phyloP scores from a whole-genome alignment of 2,329 filamentous ascomycete species.

The Cryphonectria nitschkei region DNA sequence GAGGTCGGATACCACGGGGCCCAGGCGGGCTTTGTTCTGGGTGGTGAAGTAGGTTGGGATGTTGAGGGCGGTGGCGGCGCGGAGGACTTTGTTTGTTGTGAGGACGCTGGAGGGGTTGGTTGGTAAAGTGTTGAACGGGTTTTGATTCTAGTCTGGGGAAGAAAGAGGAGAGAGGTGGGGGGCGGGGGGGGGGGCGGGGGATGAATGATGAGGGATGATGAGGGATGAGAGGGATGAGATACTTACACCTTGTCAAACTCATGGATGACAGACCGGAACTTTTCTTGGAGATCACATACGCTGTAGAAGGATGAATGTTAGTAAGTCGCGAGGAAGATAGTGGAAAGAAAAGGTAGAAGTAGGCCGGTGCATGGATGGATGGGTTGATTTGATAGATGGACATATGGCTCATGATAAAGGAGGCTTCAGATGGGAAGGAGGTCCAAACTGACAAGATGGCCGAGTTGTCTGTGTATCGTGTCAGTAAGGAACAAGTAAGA shows the following conservation, averaged over 20 bases:
- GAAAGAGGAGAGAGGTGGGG: background rate
- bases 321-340: background rate
- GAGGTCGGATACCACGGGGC: slow-evolving; percentile 77
- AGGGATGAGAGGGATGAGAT: background rate
- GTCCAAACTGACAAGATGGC: slow-evolving; percentile 52
- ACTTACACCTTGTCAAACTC: slow-evolving; percentile 81
- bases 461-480: slow-evolving; percentile 46
- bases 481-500: background rate
- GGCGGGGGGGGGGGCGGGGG: background rate
- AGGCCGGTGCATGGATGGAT: background rate
- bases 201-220: slow-evolving; percentile 6
- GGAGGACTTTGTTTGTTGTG: slow-evolving; percentile 71
- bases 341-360: background rate
- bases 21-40: slow-evolving; percentile 78
- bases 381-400: background rate
- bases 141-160: background rate
- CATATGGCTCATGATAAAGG: too few relatives aligned
- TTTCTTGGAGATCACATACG: slow-evolving; percentile 93
- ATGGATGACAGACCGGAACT: slow-evolving; percentile 81
- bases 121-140: too few relatives aligned
- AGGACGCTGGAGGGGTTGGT: slow-evolving; percentile 52
- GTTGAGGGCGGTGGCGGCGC: slow-evolving; percentile 64
- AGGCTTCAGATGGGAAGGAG: background rate
- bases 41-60: slow-evolving; percentile 87
- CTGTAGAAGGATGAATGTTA: slow-evolving; percentile 48